A percentile compares a stretch with the other conserved stretches of the same genome.
These are phyloP conservation scores for Alternaria solani DNA, from an alignment of 2,329 filamentous ascomycete species.

Conservation along the genomic window DNA sequence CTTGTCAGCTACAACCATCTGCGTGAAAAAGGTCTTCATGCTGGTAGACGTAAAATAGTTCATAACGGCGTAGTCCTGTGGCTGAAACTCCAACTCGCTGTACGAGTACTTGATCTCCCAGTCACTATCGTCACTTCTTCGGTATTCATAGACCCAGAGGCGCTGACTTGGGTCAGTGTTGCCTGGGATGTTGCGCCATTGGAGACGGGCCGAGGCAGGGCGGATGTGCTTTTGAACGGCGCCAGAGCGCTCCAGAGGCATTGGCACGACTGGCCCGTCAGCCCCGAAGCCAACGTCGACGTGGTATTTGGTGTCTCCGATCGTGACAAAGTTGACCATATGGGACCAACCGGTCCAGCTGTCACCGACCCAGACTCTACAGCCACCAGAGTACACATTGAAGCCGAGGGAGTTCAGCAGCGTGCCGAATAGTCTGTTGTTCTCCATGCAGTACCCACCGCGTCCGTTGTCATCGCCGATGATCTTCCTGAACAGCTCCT, in stretches of 20 bases:
- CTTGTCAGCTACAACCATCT: slow-evolving; percentile 55
- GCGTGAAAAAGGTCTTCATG: slow-evolving; percentile 44
- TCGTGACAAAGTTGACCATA: slow-evolving; percentile 56
- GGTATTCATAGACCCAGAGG: slow-evolving; percentile 56
- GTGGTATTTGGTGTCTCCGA: slow-evolving; percentile 43
- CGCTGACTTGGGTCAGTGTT: slow-evolving; percentile 50
- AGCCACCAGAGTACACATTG: slow-evolving; percentile 52
- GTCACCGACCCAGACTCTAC: slow-evolving; percentile 47
- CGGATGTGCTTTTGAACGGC: slow-evolving; percentile 37
- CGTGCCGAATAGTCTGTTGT: slow-evolving; percentile 62
- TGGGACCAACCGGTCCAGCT: slow-evolving; percentile 50
- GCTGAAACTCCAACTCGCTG: slow-evolving; percentile 53
- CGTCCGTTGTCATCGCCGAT: slow-evolving; percentile 58
- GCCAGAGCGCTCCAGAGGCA: slow-evolving; percentile 46
- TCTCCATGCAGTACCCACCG: slow-evolving; percentile 70
- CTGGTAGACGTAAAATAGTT: slow-evolving; percentile 48
- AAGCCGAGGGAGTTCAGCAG: slow-evolving; percentile 63
- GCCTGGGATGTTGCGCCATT: slow-evolving; percentile 44
- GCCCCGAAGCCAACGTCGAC: slow-evolving; percentile 57
- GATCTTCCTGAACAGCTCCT: slow-evolving; percentile 63
- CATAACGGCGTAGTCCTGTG: slow-evolving; percentile 43
- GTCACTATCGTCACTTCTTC: slow-evolving; percentile 48
- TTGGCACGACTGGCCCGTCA: slow-evolving; percentile 50
- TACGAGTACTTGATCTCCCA: slow-evolving; percentile 73
- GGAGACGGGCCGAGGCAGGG: slow-evolving; percentile 44